These are phyloP conservation scores for Pseudogymnoascus sp. DNA, from an alignment of 2,329 filamentous ascomycete species.

Conservation along the genomic window DNA sequence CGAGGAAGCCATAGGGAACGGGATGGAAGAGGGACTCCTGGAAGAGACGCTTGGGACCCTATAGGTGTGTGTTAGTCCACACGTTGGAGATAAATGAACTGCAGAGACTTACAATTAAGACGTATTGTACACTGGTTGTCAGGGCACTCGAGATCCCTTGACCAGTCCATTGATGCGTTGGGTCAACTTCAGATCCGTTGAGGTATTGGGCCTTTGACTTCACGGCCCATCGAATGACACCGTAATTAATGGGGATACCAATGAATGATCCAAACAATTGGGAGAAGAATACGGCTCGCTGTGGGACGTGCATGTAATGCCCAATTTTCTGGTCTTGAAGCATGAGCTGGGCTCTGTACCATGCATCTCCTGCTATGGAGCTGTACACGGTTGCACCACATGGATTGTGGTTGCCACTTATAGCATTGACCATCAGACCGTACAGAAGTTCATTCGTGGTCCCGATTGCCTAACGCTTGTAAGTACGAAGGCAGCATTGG, in stretches of 20 bases:
- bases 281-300: constrained; percentile 51
- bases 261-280: constrained; percentile 52
- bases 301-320: constrained; percentile 55
- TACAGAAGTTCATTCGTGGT: constrained; percentile 54
- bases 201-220: constrained; percentile 49
- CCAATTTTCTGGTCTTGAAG: constrained; percentile 58
- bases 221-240: constrained; percentile 52
- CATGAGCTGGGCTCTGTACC: constrained; percentile 51
- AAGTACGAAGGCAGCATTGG: not conserved
- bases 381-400: constrained; percentile 51
- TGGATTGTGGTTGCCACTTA: constrained; percentile 45
- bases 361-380: constrained; percentile 52
- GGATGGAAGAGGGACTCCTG: constrained; percentile 38
- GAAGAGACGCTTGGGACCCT: constrained; percentile 44
- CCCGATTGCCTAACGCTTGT: constrained; percentile 40
- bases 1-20: constrained; percentile 46
- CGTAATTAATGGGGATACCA: constrained; percentile 55
- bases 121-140: constrained; percentile 52
- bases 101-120: constrained; percentile 39
- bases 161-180: constrained; percentile 54
- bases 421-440: constrained; percentile 49
- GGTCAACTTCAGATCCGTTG: constrained; percentile 42
- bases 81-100: not conserved
- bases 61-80: not conserved
- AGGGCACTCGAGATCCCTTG: constrained; percentile 44